Conservation (phyloP, 225 moss, liverwort and hornwort genomes). For the Asterella californica region DNA sequence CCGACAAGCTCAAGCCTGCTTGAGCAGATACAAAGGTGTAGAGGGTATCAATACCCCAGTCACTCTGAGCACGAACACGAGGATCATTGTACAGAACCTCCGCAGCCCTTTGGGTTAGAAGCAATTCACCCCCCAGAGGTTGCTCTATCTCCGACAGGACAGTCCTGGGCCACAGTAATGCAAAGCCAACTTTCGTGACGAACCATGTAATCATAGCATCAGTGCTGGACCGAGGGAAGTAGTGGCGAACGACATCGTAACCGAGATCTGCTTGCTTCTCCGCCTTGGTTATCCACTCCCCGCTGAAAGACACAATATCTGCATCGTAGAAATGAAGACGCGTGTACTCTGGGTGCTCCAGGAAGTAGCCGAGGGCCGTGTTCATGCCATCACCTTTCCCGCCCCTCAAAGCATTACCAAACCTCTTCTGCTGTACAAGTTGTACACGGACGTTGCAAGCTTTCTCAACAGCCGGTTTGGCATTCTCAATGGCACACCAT, state of each 20-base stretch:
- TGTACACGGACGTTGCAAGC: slow-evolving; percentile 29
- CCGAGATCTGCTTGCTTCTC: slow-evolving; percentile 46
- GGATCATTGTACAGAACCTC: slow-evolving; percentile 37
- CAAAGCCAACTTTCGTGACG: slow-evolving; percentile 47
- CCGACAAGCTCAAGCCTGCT: slow-evolving; percentile 36
- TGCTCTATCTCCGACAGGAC: slow-evolving; percentile 44
- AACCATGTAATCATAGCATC: slow-evolving; percentile 61
- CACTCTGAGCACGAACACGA: slow-evolving; percentile 48
- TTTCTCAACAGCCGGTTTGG: slow-evolving; percentile 27
- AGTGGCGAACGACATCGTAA: slow-evolving; percentile 50
- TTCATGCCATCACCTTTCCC: slow-evolving; percentile 63
- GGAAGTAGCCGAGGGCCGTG: slow-evolving; percentile 41
- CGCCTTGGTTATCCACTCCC: slow-evolving; percentile 49
- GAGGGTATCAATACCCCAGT: slow-evolving; percentile 50
- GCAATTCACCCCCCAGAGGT: slow-evolving; percentile 47
- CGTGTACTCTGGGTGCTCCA: slow-evolving; percentile 32
- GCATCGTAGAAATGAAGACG: slow-evolving; percentile 53
- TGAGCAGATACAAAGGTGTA: slow-evolving; percentile 47
- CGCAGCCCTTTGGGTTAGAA: slow-evolving; percentile 35
- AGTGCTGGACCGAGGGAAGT: slow-evolving; percentile 47
- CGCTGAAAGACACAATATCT: slow-evolving; percentile 45
- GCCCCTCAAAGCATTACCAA: slow-evolving; percentile 27
- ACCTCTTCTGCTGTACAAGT: slow-evolving; percentile 36
- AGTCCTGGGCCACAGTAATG: slow-evolving; percentile 45
- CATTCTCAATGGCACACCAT: slow-evolving; percentile 42